phyloP scores from a whole-genome alignment of 2,329 filamentous ascomycete genomes.

The Periconia macrospinosa region DNA sequence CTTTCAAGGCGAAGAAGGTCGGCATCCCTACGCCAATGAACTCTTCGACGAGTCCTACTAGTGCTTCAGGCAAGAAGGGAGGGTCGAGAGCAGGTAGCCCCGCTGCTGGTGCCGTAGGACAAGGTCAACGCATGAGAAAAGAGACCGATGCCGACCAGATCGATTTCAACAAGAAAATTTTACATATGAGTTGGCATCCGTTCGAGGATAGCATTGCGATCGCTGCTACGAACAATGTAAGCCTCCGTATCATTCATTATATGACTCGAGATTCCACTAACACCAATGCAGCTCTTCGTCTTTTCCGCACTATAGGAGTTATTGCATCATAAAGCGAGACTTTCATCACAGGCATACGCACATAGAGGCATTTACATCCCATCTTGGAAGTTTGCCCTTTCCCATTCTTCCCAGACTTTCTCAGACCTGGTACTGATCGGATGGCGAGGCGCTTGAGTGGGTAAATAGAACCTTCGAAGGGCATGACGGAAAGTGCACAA shows the following conservation, averaged over 20 bases:
- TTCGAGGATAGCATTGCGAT: constrained; percentile 99
- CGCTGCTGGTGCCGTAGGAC: constrained; percentile 68
- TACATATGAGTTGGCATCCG: constrained; percentile 99
- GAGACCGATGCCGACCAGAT: constrained; percentile 99
- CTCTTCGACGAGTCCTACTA: constrained; percentile 70
- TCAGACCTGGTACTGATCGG: constrained; percentile 27
- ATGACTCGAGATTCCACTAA: constrained; percentile 6
- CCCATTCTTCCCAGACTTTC: constrained; percentile 21
- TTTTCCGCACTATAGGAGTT: constrained; percentile 55
- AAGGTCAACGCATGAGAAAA: constrained; percentile 94
- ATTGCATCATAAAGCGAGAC: constrained; percentile 23
- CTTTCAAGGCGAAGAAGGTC: constrained; percentile 99
- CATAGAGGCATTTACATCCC: constrained; percentile 31
- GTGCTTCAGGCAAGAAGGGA: constrained; percentile 80
- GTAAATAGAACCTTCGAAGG: constrained; percentile 32
- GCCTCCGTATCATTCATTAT: constrained; percentile 40
- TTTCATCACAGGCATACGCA: constrained; percentile 26
- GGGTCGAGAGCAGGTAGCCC: constrained; percentile 87
- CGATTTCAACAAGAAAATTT: constrained; percentile 99
- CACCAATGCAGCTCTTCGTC: constrained; percentile 55
- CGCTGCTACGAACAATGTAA: constrained; percentile 98
- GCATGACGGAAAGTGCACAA: constrained; percentile 18
- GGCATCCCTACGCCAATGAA: constrained; percentile 98
- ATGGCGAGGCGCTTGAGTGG: constrained; percentile 30
- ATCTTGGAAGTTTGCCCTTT: constrained; percentile 31